Evolutionary conservation across 305 asterid species (phyloP).

Genomic region (Solanum hybrid): DNA sequence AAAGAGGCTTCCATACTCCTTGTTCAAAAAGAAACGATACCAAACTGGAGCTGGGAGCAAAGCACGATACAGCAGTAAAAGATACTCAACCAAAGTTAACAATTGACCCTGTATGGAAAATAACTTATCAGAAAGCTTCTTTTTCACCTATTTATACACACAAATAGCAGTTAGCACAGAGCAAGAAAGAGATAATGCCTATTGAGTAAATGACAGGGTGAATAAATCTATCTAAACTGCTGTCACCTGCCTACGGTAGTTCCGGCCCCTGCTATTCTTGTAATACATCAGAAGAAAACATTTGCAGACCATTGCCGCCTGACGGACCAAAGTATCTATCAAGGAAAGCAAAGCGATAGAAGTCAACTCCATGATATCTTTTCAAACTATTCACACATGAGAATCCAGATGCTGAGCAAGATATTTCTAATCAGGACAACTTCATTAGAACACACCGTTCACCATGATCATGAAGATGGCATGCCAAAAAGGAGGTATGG

Average conservation of each 20-base stretch:
- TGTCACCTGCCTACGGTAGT: slow-evolving; percentile 62
- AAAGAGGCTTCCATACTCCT: slow-evolving; percentile 78
- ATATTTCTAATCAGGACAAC: background rate
- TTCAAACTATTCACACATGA: background rate
- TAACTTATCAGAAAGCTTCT: background rate
- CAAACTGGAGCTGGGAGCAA: slow-evolving; percentile 80
- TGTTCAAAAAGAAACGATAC: slow-evolving; percentile 84
- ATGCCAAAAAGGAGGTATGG: slow-evolving; percentile 80
- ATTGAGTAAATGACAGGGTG: background rate
- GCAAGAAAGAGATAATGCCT: background rate
- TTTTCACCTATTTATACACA: background rate
- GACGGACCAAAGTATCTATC: slow-evolving; percentile 65
- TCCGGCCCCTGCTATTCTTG: slow-evolving; percentile 61
- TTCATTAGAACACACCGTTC: slow-evolving; percentile 42
- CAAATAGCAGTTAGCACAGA: background rate
- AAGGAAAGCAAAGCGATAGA: slow-evolving; percentile 9
- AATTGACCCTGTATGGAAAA: slow-evolving; percentile 53
- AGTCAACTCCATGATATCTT: background rate
- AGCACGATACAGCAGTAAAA: slow-evolving; percentile 61
- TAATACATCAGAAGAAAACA: slow-evolving; percentile 54
- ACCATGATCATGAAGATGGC: slow-evolving; percentile 71
- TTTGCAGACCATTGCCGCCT: slow-evolving; percentile 65
- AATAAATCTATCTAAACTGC: background rate
- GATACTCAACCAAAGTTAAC: slow-evolving; percentile 66
- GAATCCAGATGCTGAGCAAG: background rate